Evolutionary conservation across 1,139 yeast genomes (phyloP).

Genomic region (Saccharomyces hybrid): DNA sequence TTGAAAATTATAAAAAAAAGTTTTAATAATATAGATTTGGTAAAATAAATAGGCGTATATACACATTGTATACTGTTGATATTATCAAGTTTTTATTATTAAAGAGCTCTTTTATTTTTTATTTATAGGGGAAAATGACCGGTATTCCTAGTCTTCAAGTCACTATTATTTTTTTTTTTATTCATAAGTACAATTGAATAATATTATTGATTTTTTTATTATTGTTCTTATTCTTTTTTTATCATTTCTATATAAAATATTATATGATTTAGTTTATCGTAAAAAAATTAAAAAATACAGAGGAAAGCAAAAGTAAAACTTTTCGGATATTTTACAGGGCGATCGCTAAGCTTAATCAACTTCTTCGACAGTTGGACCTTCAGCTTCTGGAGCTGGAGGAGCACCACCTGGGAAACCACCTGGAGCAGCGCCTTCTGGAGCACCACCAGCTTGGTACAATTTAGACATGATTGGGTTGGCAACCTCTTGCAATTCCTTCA

Average conservation of each 20-base stretch:
- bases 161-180: neutral
- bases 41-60: neutral
- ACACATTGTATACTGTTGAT: neutral
- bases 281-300: neutral
- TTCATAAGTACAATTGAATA: neutral
- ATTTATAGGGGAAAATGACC: neutral
- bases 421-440: conserved; percentile 58
- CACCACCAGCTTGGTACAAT: conserved; percentile 76
- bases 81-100: neutral
- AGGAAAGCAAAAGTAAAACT: neutral
- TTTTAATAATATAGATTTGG: neutral
- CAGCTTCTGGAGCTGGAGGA: conserved; percentile 61
- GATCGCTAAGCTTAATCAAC: conserved; percentile 52
- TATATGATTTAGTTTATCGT: conserved; percentile 1
- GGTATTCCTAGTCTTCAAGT: neutral
- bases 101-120: neutral
- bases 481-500: conserved; percentile 88
- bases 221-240: neutral
- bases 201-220: neutral
- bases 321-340: neutral
- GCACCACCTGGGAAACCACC: conserved; percentile 67
- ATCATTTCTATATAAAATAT: neutral
- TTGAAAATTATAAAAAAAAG: neutral
- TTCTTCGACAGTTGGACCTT: conserved; percentile 92
- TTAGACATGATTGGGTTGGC: conserved; percentile 93